Base-by-base conservation (phyloP, 164 flowering plant genomes). In the Chimonanthus praecox region DNA sequence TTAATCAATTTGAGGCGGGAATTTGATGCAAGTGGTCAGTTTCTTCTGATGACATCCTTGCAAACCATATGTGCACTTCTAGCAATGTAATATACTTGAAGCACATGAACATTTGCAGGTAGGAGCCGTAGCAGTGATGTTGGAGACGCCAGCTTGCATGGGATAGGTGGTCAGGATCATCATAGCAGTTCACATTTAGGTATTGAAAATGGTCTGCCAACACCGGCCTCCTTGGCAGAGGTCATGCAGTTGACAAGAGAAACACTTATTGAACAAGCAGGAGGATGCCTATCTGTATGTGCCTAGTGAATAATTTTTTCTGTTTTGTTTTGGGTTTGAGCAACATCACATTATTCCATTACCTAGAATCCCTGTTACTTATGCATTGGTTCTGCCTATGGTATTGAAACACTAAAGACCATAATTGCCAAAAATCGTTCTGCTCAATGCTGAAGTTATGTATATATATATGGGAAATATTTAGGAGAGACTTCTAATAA, bases 191-290 rank as follows among this genome's bases (percentile, higher is more conserved):
- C 78, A 20, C 74, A 43, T 72, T 71, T 84, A 73, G 77, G 64
- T 51, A 65, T 75, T 61, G 83, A 64, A 54, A 84, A 68, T 62
- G 88, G 94, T 62, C 80, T 88, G 70, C 91, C 94, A 44, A 85
- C 92, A 65, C 90, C 92, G 51, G 89, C 86, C 75, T 77, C 87
- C 15, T 83, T 92, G 85, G 94, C 95, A 47, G 94, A 89, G 80
- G 85, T 94, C 48, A 74, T 90, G 82, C 72, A 65, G 18, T 86
- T 90, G 18, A 81, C 92, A 6, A 84, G 95, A 76, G 87, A 82
- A 74, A 48, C 90, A 58, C 86, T 94, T 7, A 68, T 77, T 74
- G 88, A 83, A 78, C 88, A 87, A 79, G 87, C 80, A 69, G 86
- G 77, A 77, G 92, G 83, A 71, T 78, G 88, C 75, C 74, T 94